Conservation (phyloP, 345 rosid species). For the Orychophragmus violaceus region DNA sequence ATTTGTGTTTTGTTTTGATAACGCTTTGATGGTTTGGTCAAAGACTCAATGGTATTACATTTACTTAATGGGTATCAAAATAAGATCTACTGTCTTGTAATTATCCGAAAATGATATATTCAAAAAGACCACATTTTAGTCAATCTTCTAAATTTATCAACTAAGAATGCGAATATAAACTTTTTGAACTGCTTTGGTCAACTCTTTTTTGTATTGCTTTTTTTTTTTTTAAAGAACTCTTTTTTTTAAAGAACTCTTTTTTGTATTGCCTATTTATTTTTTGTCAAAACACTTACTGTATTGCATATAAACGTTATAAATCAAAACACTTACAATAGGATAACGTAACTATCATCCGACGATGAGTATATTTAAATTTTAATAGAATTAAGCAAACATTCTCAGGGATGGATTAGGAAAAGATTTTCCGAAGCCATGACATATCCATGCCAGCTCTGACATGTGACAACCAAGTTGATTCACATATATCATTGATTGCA, state of each 20-base stretch:
- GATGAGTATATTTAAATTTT: background rate
- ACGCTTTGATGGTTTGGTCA: slow-evolving; percentile 25
- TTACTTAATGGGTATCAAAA: slow-evolving; percentile 15
- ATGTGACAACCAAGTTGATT: background rate
- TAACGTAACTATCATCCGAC: background rate
- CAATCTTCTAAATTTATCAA: background rate
- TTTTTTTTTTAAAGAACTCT: too few species aligned
- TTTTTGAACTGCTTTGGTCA: background rate
- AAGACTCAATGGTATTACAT: slow-evolving; percentile 24
- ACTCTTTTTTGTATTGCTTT: slow-evolving; percentile 1
- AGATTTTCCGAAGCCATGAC: background rate
- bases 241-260: too few species aligned
- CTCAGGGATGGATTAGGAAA: background rate
- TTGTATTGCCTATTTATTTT: too few species aligned
- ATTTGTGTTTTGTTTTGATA: slow-evolving; percentile 24
- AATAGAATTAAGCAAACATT: background rate
- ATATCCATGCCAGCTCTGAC: background rate
- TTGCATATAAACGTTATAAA: background rate
- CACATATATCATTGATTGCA: background rate
- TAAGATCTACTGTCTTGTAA: slow-evolving; percentile 11
- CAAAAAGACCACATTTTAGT: slow-evolving; percentile 8
- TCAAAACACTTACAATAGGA: background rate
- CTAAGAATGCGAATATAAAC: background rate
- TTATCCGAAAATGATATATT: slow-evolving; percentile 15
- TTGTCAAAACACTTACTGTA: too few species aligned